phyloP scores from a whole-genome alignment of 495 filamentous ascomycete species.

The Aspergillus sparsus region DNA sequence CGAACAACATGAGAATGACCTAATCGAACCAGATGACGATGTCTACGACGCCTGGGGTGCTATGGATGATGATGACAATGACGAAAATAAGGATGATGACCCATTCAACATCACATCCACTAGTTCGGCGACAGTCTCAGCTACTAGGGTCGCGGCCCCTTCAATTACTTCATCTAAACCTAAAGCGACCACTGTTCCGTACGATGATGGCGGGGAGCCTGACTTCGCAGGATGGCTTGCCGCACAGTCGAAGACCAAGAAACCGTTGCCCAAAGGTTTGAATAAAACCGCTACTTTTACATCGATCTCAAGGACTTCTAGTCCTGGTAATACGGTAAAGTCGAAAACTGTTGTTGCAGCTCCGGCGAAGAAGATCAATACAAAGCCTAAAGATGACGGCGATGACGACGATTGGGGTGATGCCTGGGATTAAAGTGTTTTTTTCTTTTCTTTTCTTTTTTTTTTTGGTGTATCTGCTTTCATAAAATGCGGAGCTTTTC shows the following conservation, averaged over 20 bases:
- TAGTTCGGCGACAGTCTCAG: constrained; percentile 19
- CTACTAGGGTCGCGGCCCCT: constrained; percentile 31
- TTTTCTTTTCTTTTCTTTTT: neutral
- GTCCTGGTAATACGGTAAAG: constrained; percentile 42
- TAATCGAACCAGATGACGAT: constrained; percentile 54
- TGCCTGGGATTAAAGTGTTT: constrained; percentile 49
- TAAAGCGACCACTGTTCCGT: constrained; percentile 50
- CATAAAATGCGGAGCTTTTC: neutral
- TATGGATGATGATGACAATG: constrained; percentile 62
- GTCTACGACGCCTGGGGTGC: constrained; percentile 70
- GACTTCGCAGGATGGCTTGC: constrained; percentile 94
- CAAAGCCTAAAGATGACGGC: constrained; percentile 51
- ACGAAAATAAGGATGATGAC: constrained; percentile 46
- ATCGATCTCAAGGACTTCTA: constrained; percentile 28
- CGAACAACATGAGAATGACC: constrained; percentile 41
- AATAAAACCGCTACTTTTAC: constrained; percentile 49
- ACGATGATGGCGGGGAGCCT: constrained; percentile 81
- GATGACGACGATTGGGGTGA: constrained; percentile 58
- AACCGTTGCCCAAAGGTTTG: constrained; percentile 75
- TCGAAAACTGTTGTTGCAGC: constrained; percentile 32
- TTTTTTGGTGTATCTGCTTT: neutral
- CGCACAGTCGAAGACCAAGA: constrained; percentile 75
- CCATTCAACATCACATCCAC: constrained; percentile 43
- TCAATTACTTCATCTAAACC: constrained; percentile 28
- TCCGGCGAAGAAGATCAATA: constrained; percentile 50